Conservation (phyloP, 2,329 filamentous ascomycete genomes). For the Colletotrichum shisoi region DNA sequence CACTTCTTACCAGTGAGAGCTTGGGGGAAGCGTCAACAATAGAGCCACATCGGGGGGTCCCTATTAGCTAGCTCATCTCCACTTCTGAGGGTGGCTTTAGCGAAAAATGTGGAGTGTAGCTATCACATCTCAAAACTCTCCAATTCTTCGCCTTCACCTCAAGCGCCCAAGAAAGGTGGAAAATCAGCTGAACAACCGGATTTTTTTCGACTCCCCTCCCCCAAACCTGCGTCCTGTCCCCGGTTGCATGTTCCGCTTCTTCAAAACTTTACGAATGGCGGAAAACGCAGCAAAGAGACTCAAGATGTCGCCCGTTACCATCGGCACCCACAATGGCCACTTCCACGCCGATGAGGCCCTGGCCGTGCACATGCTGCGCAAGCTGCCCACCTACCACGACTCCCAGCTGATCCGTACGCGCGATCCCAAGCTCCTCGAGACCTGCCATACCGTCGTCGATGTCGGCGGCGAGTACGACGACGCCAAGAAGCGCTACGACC, state of each 20-base stretch:
- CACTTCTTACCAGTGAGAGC: conserved; percentile 37
- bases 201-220: neutral
- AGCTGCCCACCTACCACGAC: conserved; percentile 79
- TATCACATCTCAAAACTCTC: conserved; percentile 37
- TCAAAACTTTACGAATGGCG: conserved; percentile 62
- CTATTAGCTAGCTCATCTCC: neutral
- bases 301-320: conserved; percentile 70
- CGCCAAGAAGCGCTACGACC: conserved; percentile 81
- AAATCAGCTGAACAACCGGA: conserved; percentile 15
- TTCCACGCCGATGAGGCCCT: conserved; percentile 99
- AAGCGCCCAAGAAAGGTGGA: neutral
- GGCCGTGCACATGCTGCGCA: conserved; percentile 92
- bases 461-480: conserved; percentile 95
- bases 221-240: neutral
- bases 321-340: conserved; percentile 97
- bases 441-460: conserved; percentile 94
- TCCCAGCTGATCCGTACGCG: conserved; percentile 85
- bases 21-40: conserved; percentile 35
- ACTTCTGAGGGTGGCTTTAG: neutral
- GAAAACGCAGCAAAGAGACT: conserved; percentile 80
- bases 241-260: conserved; percentile 54
- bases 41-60: conserved; percentile 18
- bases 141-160: conserved; percentile 30
- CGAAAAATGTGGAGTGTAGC: conserved; percentile 6
- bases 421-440: conserved; percentile 77